These are phyloP conservation scores for Coniella vitis DNA, from an alignment of 2,329 filamentous ascomycete species.

Conservation along the genomic window DNA sequence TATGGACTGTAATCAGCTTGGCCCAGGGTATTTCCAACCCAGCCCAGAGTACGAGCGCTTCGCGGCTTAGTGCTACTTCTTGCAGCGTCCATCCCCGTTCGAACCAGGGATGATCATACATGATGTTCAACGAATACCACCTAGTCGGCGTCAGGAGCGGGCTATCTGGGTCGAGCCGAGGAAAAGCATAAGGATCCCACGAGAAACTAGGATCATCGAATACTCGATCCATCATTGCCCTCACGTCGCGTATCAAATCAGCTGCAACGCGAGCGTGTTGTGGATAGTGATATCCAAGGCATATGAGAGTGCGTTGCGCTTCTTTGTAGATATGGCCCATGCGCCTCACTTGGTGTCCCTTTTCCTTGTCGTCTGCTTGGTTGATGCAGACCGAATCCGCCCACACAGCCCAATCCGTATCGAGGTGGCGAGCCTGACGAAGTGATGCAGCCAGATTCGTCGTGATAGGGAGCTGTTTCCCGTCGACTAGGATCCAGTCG, in stretches of 20 bases:
- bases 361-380: neutral
- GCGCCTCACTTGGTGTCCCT: neutral
- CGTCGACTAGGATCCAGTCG: neutral
- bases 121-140: neutral
- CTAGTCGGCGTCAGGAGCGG: too few relatives aligned
- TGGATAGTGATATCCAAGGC: neutral
- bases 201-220: too few relatives aligned
- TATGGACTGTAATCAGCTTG: too few relatives aligned
- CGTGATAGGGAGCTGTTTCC: neutral
- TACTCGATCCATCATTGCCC: too few relatives aligned
- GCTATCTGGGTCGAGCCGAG: too few relatives aligned
- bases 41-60: neutral
- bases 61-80: neutral
- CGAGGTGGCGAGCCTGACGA: neutral
- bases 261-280: too few relatives aligned
- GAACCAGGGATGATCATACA: neutral
- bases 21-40: too few relatives aligned
- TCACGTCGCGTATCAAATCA: too few relatives aligned
- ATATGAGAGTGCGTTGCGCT: neutral
- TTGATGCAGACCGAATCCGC: neutral
- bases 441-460: neutral
- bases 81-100: neutral
- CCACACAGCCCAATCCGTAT: too few relatives aligned
- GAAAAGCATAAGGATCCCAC: too few relatives aligned
- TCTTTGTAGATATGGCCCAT: slow-evolving; percentile 1